A percentile compares a stretch with the other conserved stretches of the same genome.
Conservation (phyloP, 805 yeast species). For the Hanseniaspora meyeri region DNA sequence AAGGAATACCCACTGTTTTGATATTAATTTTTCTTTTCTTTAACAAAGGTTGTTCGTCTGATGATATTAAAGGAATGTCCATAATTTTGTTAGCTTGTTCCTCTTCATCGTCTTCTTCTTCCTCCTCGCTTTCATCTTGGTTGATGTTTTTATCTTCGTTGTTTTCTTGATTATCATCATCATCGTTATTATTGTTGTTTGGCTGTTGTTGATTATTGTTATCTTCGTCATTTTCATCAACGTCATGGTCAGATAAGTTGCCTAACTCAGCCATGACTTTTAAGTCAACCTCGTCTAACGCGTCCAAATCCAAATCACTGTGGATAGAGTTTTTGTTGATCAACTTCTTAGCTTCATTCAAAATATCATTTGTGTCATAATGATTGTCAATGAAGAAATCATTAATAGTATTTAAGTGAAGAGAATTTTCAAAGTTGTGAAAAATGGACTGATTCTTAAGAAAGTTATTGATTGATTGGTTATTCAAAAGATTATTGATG, state of each 20-base stretch:
- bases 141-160: neutral
- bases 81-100: neutral
- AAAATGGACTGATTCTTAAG: neutral
- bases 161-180: conserved; percentile 3
- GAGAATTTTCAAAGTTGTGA: conserved; percentile 1
- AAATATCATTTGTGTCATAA: neutral
- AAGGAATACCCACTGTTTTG: conserved; percentile 11
- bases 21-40: conserved; percentile 7
- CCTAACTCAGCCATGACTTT: conserved; percentile 13
- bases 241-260: neutral
- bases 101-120: neutral
- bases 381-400: neutral
- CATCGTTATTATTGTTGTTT: neutral
- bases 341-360: neutral
- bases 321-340: conserved; percentile 1
- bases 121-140: neutral
- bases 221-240: neutral
- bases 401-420: conserved; percentile 11
- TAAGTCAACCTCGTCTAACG: conserved; percentile 12
- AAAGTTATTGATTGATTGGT: conserved; percentile 26
- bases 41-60: neutral
- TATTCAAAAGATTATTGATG: conserved; percentile 29
- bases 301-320: conserved; percentile 12
- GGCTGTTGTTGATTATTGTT: neutral
- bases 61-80: neutral